Evolutionary conservation across 2,329 filamentous ascomycete genomes (phyloP).

Genomic region (Talaromyces amestolkiae): DNA sequence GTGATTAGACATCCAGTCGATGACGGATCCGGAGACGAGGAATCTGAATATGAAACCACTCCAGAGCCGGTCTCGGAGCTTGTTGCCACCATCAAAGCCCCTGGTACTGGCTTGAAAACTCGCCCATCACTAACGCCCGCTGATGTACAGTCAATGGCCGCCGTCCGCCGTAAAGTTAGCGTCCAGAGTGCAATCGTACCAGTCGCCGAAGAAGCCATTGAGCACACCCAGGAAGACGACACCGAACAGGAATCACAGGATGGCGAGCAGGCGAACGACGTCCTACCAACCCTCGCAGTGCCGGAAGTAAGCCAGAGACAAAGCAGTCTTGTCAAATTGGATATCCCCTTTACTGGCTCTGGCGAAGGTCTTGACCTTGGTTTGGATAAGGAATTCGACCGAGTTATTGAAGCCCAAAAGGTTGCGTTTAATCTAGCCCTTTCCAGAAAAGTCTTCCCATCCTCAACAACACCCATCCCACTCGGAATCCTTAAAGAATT

Average conservation of each 20-base stretch:
- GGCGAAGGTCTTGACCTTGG: constrained; percentile 74
- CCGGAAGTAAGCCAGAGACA: constrained; percentile 52
- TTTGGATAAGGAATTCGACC: constrained; percentile 87
- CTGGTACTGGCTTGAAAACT: constrained; percentile 83
- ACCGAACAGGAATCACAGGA: constrained; percentile 19
- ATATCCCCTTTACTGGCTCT: constrained; percentile 69
- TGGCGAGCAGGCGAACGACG: constrained; percentile 18
- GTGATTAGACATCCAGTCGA: constrained; percentile 76
- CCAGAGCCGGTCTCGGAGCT: constrained; percentile 71
- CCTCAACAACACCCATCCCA: constrained; percentile 19
- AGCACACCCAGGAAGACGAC: constrained; percentile 23
- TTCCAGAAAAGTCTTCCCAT: constrained; percentile 33
- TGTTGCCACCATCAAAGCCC: constrained; percentile 83
- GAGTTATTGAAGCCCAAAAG: constrained; percentile 96
- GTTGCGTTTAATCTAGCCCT: constrained; percentile 61
- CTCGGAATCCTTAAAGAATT: constrained; percentile 22
- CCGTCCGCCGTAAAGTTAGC: constrained; percentile 80
- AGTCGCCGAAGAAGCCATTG: constrained; percentile 25
- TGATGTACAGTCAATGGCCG: constrained; percentile 80
- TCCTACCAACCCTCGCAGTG: constrained; percentile 21
- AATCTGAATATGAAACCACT: constrained; percentile 31
- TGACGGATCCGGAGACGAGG: constrained; percentile 38
- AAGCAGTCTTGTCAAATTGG: constrained; percentile 75
- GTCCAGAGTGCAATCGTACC: constrained; percentile 57
- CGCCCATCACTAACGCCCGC: constrained; percentile 82